A percentile compares a stretch with the other conserved stretches of the same genome.
phyloP scores from a whole-genome alignment of 768 basidiomycete genomes.

The Serendipita sp. region DNA sequence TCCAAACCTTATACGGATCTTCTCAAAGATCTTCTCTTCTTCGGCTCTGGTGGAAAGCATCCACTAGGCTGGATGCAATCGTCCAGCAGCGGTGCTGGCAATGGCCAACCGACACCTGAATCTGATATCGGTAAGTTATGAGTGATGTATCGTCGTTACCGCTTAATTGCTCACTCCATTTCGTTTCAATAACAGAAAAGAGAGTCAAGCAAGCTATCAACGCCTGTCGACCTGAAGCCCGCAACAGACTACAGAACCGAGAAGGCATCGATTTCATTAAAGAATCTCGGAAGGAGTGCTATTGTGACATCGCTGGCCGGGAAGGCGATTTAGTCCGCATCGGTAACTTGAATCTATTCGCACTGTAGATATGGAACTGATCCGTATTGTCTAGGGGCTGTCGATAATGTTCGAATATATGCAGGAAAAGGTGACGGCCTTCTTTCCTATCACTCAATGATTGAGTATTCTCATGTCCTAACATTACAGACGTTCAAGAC shows the following conservation, averaged over 20 bases:
- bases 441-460: too few species aligned
- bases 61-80: neutral
- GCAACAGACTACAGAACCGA: conserved; percentile 42
- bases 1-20: conserved; percentile 10
- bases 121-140: neutral
- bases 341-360: conserved; percentile 22
- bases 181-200: conserved; percentile 7
- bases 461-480: neutral
- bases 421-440: conserved; percentile 32
- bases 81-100: neutral
- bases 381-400: conserved; percentile 28
- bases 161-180: neutral
- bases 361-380: too few species aligned
- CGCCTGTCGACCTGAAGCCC: conserved; percentile 55
- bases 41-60: neutral
- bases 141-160: neutral
- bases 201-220: conserved; percentile 32
- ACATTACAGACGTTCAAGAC: conserved; percentile 39
- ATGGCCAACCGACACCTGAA: neutral
- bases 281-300: conserved; percentile 60
- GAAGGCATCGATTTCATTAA: conserved; percentile 54
- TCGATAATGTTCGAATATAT: conserved; percentile 47
- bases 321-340: conserved; percentile 42
- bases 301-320: conserved; percentile 61
- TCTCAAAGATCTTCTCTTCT: neutral